Base-by-base conservation (phyloP, 208 protist species). In the Leptomonas seymouri region DNA sequence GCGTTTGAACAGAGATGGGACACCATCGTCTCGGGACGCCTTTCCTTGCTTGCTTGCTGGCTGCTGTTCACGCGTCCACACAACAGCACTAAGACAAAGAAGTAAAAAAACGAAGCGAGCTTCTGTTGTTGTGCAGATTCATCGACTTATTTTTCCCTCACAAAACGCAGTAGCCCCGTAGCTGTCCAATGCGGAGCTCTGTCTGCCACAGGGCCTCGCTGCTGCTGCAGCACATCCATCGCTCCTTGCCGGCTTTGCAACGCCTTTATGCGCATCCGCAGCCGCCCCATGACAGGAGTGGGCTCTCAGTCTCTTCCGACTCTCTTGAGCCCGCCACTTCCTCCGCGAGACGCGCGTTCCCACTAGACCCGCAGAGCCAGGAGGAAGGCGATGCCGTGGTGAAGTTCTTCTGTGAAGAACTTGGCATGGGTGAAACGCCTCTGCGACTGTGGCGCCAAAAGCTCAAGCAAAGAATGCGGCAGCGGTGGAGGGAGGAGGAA, bases 221-320 rank as follows among this genome's bases (percentile, higher is more conserved):
- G 36, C 85, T 93, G 50, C 78, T 93, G 56, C 78, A 80, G 36
- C 71, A 91, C 68, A 83, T 93, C 45, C 79, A 91, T 50, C 73
- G 66, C 53, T 81, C 83, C 39, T 36, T 93, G 45, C 79, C 83
- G 5, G 51, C 62, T 18, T 77, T 91, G 56, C 67, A 77, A n/a
- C 82, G 71, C 6, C 72, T 91, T 18, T 91, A 89, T 56, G 36
- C 20, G 36, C 3, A 5, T n/a, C 44, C 11, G 16, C 44, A 16
- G n/a, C n/a, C n/a, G n/a, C n/a, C n/a, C n/a, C n/a, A n/a, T n/a
- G n/a, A n/a, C 20, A 16, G 12, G 16, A 48, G 12, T 48, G 44
- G 18, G 44, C 18, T 48, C 7, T n/a, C 51, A 6, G 16, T 25
- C 51, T 9, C 51, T 20, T 20, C 51, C 28, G 2, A 8, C 51